A percentile compares a stretch with the other conserved stretches of the same genome.
Conservation (phyloP, 140 eudicot genomes). For the Anethum foeniculum region DNA sequence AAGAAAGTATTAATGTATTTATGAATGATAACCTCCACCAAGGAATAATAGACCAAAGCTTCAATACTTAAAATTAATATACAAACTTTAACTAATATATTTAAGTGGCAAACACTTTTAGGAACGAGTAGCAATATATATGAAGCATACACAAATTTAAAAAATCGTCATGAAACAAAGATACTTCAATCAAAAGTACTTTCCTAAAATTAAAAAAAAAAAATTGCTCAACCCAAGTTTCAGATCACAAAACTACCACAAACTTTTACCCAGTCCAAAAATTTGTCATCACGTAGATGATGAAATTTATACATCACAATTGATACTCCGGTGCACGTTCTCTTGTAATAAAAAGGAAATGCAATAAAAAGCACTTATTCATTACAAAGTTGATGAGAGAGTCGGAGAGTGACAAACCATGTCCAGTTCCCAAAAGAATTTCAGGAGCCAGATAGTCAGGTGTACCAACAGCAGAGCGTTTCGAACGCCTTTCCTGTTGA, state of each 20-base stretch:
- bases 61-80: neutral
- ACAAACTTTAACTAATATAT: neutral
- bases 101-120: neutral
- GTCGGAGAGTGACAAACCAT: constrained; percentile 46
- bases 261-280: neutral
- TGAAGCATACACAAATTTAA: neutral
- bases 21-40: constrained; percentile 6
- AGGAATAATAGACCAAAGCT: neutral
- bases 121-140: neutral
- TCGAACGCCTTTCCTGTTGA: constrained; percentile 85
- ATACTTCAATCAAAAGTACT: neutral
- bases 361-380: neutral
- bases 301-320: neutral
- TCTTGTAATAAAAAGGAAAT: neutral
- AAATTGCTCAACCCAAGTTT: neutral
- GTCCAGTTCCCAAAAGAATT: constrained; percentile 99
- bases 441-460: constrained; percentile 99
- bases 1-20: neutral
- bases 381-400: neutral
- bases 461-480: constrained; percentile 99
- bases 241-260: neutral
- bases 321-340: neutral
- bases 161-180: neutral
- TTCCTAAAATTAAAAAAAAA: neutral
- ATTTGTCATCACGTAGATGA: neutral